A percentile compares a stretch with the other conserved stretches of the same genome.
Evolutionary conservation across 495 filamentous ascomycete genomes (phyloP).

Genomic region (Chlorociboria aeruginascens): DNA sequence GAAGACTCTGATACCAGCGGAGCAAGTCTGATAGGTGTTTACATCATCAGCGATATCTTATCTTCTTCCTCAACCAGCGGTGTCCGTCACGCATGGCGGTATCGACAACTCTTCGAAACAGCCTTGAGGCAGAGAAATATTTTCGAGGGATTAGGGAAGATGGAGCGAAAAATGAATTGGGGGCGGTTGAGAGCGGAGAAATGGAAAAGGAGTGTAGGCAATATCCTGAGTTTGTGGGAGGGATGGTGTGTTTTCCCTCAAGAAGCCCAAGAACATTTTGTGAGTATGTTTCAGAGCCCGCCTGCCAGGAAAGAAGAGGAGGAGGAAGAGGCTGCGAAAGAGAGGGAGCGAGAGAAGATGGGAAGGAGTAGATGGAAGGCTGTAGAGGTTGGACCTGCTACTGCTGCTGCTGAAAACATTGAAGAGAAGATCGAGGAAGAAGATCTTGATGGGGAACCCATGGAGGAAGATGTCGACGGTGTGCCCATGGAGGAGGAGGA

Average conservation of each 20-base stretch:
- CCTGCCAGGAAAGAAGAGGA: conserved; percentile 40
- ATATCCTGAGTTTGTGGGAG: conserved; percentile 74
- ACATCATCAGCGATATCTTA: conserved; percentile 79
- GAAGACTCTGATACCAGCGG: conserved; percentile 52
- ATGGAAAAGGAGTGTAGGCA: conserved; percentile 72
- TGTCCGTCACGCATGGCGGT: conserved; percentile 83
- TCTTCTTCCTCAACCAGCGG: conserved; percentile 73
- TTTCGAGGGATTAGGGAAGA: conserved; percentile 70
- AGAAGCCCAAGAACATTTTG: conserved; percentile 61
- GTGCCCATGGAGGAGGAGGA: conserved; percentile 17
- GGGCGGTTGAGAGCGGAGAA: conserved; percentile 77
- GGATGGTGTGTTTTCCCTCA: conserved; percentile 79
- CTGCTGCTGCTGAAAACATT: conserved; percentile 11
- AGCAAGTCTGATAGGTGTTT: conserved; percentile 71
- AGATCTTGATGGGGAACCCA: conserved; percentile 35
- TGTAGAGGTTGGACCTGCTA: conserved; percentile 14
- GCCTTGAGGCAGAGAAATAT: conserved; percentile 55
- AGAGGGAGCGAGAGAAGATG: conserved; percentile 5
- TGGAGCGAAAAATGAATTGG: conserved; percentile 70
- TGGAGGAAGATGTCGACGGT: conserved; percentile 26
- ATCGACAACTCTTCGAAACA: conserved; percentile 73
- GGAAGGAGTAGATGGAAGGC: conserved; percentile 21
- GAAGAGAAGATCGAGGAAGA: conserved; percentile 16
- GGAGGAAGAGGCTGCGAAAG: conserved; percentile 11
- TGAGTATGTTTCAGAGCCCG: conserved; percentile 60